Percentiles rank a stretch among this genome's conserved stretches.
Evolutionary conservation across 257 asterid genomes (phyloP).

Genomic region (Nicotiana tomentosiformis): DNA sequence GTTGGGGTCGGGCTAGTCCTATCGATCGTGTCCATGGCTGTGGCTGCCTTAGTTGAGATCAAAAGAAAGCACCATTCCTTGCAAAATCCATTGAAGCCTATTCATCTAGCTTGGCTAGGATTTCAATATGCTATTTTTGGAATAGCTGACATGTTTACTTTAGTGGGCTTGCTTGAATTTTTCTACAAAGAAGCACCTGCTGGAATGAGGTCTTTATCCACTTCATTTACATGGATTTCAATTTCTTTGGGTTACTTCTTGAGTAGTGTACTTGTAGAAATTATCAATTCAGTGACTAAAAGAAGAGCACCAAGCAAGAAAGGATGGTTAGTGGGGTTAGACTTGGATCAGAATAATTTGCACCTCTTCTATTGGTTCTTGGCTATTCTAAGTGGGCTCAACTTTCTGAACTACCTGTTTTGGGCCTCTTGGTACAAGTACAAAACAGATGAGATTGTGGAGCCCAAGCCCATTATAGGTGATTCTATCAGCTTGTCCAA

Average conservation of each 20-base stretch:
- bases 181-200: constrained; percentile 74
- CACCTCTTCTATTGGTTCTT: constrained; percentile 67
- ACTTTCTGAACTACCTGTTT: constrained; percentile 54
- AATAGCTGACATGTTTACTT: constrained; percentile 77
- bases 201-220: constrained; percentile 76
- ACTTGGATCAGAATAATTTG: constrained; percentile 50
- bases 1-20: constrained; percentile 68
- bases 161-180: constrained; percentile 71
- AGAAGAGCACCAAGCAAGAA: constrained; percentile 29
- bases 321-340: constrained; percentile 68
- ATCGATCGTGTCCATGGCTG: constrained; percentile 53
- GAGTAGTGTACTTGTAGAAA: constrained; percentile 59
- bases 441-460: constrained; percentile 23
- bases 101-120: constrained; percentile 59
- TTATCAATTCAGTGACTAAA: constrained; percentile 43
- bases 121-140: constrained; percentile 68
- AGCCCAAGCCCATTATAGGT: constrained; percentile 11
- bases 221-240: constrained; percentile 64
- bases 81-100: constrained; percentile 34
- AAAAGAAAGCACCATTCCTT: constrained; percentile 45
- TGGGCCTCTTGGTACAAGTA: constrained; percentile 77
- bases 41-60: constrained; percentile 56
- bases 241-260: constrained; percentile 63
- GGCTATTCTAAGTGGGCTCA: constrained; percentile 59
- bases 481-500: constrained; percentile 2